Conservation (phyloP, 2,329 filamentous ascomycete genomes). For the Paradendryphiella salina region DNA sequence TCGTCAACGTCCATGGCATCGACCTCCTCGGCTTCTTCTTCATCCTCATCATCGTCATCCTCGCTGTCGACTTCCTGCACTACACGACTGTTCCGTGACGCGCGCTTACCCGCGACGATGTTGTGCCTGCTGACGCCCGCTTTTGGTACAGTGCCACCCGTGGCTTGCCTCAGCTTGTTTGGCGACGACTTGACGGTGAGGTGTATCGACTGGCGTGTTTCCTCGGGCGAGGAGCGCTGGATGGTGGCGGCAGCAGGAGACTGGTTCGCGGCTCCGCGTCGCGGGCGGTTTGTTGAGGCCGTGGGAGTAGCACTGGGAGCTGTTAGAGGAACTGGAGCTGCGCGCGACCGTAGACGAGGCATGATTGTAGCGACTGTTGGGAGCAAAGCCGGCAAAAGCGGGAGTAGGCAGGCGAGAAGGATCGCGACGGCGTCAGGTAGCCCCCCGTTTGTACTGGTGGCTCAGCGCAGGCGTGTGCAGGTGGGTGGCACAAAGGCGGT, state of each 20-base stretch:
- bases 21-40: slow-evolving; percentile 41
- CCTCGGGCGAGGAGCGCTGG: slow-evolving; percentile 48
- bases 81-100: slow-evolving; percentile 45
- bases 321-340: slow-evolving; percentile 37
- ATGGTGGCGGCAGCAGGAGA: slow-evolving; percentile 43
- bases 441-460: slow-evolving; percentile 7
- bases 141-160: slow-evolving; percentile 40
- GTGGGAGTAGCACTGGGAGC: slow-evolving; percentile 42
- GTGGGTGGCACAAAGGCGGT: slow-evolving; percentile 27
- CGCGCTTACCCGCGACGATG: slow-evolving; percentile 46
- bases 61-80: slow-evolving; percentile 48
- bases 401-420: slow-evolving; percentile 7
- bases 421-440: slow-evolving; percentile 24
- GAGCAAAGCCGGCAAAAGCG: slow-evolving; percentile 8
- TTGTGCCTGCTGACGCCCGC: slow-evolving; percentile 42
- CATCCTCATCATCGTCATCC: slow-evolving; percentile 47
- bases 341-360: slow-evolving; percentile 47
- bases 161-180: slow-evolving; percentile 54
- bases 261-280: slow-evolving; percentile 43
- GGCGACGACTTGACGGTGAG: slow-evolving; percentile 57
- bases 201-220: slow-evolving; percentile 51
- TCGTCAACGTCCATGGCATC: slow-evolving; percentile 48
- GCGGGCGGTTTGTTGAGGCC: slow-evolving; percentile 44
- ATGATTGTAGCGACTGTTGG: slow-evolving; percentile 25
- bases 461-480: slow-evolving; percentile 23